These are phyloP conservation scores for Zygoascus biomembranicola DNA, from an alignment of 805 yeast genomes.

Conservation along the genomic window DNA sequence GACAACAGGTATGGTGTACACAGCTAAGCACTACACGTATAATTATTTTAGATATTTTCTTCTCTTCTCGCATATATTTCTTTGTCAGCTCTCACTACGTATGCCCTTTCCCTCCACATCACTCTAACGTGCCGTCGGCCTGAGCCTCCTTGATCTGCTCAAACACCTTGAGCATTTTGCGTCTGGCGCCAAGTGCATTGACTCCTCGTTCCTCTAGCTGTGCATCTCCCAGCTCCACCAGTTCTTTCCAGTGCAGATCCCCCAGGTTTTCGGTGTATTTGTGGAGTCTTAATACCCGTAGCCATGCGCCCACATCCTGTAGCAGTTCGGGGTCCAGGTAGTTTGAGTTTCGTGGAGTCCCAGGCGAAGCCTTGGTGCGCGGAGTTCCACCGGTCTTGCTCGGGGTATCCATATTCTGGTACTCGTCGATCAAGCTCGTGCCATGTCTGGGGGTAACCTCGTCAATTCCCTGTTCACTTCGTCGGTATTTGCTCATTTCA, in stretches of 20 bases:
- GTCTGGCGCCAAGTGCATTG: slow-evolving; percentile 89
- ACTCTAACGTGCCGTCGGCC: slow-evolving; percentile 22
- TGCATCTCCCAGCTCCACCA: slow-evolving; percentile 62
- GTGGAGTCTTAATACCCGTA: slow-evolving; percentile 81
- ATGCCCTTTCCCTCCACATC: background rate
- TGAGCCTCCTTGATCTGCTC: slow-evolving; percentile 61
- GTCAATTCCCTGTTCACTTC: slow-evolving; percentile 4
- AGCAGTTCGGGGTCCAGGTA: slow-evolving; percentile 33
- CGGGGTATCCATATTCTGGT: slow-evolving; percentile 5
- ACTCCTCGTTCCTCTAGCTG: slow-evolving; percentile 76
- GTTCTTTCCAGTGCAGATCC: slow-evolving; percentile 67
- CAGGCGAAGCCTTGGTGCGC: slow-evolving; percentile 19
- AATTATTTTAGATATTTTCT: too few species aligned
- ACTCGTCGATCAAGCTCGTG: slow-evolving; percentile 9
- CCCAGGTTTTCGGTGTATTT: slow-evolving; percentile 84
- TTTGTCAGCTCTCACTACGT: too few species aligned
- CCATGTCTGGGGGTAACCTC: background rate
- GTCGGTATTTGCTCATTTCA: slow-evolving; percentile 24
- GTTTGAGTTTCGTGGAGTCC: slow-evolving; percentile 28
- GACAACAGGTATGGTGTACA: too few species aligned
- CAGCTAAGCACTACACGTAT: too few species aligned
- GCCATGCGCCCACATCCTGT: slow-evolving; percentile 83
- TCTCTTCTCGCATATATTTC: too few species aligned
- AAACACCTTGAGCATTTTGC: slow-evolving; percentile 88
- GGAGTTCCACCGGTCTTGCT: background rate